These are phyloP conservation scores for Calonectria fujianensis DNA, from an alignment of 2,329 filamentous ascomycete species.

Conservation along the genomic window DNA sequence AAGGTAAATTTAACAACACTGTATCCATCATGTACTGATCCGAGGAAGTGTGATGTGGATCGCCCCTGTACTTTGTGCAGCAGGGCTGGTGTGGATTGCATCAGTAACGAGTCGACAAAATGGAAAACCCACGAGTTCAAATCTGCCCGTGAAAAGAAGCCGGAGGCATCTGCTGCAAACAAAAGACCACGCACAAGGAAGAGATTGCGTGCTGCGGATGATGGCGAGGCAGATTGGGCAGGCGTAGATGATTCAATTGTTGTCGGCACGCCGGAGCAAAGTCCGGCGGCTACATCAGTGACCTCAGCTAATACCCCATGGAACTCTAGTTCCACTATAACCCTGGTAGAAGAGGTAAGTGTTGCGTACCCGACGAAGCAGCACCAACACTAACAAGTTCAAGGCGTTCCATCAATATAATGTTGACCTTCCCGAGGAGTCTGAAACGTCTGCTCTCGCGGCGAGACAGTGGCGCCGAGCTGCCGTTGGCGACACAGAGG, in stretches of 20 bases:
- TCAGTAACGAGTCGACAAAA: neutral
- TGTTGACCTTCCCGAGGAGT: slow-evolving; percentile 35
- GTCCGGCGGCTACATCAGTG: neutral
- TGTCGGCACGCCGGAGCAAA: neutral
- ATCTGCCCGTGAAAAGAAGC: neutral
- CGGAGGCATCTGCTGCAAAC: neutral
- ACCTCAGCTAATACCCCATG: slow-evolving; percentile 5
- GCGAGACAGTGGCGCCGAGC: slow-evolving; percentile 33
- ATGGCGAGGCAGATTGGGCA: neutral
- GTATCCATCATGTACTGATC: neutral
- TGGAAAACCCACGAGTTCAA: slow-evolving; percentile 29
- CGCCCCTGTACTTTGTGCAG: slow-evolving; percentile 29
- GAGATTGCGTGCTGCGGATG: neutral
- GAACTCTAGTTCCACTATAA: slow-evolving; percentile 28
- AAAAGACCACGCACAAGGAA: neutral
- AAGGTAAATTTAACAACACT: neutral
- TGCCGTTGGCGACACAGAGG: neutral
- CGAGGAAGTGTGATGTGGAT: slow-evolving; percentile 21
- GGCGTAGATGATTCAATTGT: neutral
- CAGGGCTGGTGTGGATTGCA: slow-evolving; percentile 19
- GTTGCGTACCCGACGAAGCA: no score
- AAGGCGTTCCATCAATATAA: slow-evolving; percentile 49
- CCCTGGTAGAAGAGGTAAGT: slow-evolving; percentile 28
- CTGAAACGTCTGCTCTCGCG: slow-evolving; percentile 44
- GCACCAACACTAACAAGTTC: slow-evolving; percentile 8